Conservation (phyloP, 192 early-diverging fungal genomes). For the Coemansia sp. region DNA sequence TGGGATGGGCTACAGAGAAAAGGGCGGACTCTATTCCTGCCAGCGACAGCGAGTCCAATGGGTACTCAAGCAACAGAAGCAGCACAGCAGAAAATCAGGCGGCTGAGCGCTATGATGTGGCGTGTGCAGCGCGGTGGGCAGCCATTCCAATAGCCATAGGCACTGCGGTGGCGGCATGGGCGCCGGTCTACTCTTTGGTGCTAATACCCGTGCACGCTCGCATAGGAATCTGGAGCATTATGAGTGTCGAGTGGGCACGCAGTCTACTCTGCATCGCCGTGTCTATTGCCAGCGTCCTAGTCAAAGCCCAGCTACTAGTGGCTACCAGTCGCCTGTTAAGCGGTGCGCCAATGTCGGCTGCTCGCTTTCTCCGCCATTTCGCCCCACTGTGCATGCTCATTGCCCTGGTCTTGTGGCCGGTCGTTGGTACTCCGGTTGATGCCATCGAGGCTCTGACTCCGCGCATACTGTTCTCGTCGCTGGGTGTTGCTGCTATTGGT, state of each 20-base stretch:
- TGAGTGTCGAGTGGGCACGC: neutral
- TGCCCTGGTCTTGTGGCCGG: slow-evolving; percentile 36
- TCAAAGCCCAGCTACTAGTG: slow-evolving; percentile 16
- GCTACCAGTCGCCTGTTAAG: slow-evolving; percentile 3
- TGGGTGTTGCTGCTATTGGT: slow-evolving; percentile 27
- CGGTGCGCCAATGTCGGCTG: slow-evolving; percentile 12
- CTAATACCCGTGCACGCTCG: neutral
- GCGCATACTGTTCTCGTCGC: neutral
- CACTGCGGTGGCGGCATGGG: slow-evolving; percentile 14
- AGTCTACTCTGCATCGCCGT: slow-evolving; percentile 5
- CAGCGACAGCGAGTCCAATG: neutral
- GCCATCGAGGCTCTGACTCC: slow-evolving; percentile 13
- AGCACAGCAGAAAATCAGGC: neutral
- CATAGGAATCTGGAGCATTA: neutral
- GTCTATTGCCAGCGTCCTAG: slow-evolving; percentile 5
- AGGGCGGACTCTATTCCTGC: neutral
- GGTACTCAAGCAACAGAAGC: neutral
- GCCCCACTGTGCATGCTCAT: slow-evolving; percentile 32
- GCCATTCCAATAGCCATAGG: neutral
- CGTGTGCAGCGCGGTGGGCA: neutral
- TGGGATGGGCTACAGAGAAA: neutral
- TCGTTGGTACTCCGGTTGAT: slow-evolving; percentile 22
- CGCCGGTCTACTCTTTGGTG: slow-evolving; percentile 20
- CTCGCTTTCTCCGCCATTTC: slow-evolving; percentile 29
- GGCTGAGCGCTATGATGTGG: neutral